These are phyloP conservation scores for Priceomyces carsonii DNA, from an alignment of 805 yeast species.

Conservation along the genomic window DNA sequence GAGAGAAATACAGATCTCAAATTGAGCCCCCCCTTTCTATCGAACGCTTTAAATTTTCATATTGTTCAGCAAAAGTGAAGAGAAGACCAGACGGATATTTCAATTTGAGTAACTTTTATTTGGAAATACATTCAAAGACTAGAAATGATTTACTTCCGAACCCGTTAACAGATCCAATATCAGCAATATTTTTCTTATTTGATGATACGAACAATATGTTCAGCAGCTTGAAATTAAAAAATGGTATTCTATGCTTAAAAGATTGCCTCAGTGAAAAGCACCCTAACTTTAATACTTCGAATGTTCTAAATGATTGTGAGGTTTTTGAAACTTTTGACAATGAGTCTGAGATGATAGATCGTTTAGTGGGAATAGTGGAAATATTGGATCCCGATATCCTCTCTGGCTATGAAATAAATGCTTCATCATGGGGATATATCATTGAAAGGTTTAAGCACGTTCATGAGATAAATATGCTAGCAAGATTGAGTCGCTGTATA, in stretches of 20 bases:
- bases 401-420: constrained; percentile 81
- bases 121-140: constrained; percentile 70
- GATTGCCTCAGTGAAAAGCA: neutral
- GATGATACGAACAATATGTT: constrained; percentile 36
- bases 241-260: constrained; percentile 20
- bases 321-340: constrained; percentile 31
- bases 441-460: constrained; percentile 57
- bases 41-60: constrained; percentile 40
- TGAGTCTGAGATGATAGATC: constrained; percentile 63
- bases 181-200: constrained; percentile 63
- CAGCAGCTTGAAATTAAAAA: constrained; percentile 5
- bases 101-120: constrained; percentile 54
- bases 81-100: constrained; percentile 42
- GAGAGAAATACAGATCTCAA: constrained; percentile 44
- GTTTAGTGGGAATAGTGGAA: constrained; percentile 56
- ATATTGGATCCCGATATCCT: constrained; percentile 83
- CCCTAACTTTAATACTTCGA: constrained; percentile 3
- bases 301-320: constrained; percentile 5
- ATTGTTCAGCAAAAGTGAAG: constrained; percentile 27
- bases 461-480: constrained; percentile 54
- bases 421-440: constrained; percentile 87
- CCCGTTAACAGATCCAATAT: constrained; percentile 60
- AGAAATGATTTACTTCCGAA: constrained; percentile 57
- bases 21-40: constrained; percentile 47
- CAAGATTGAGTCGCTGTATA: constrained; percentile 61